Base-by-base conservation (phyloP, 2,329 filamentous ascomycete genomes). In the Diaporthe sp. region DNA sequence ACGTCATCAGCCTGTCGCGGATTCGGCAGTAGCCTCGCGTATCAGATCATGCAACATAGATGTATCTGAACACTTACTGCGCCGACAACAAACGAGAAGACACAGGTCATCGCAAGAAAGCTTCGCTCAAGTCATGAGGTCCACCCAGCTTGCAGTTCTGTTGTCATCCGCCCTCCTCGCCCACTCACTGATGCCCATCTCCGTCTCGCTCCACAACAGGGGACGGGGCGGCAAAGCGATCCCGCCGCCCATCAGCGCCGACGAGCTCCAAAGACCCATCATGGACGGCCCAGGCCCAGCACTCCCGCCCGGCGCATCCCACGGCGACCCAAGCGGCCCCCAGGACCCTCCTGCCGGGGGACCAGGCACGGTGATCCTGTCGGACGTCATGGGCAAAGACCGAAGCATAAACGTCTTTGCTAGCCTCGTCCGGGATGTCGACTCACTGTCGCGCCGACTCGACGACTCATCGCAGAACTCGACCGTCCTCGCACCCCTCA, bases 401-500 rank as follows among this genome's bases (percentile, higher is more conserved):
- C 92, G 94, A 78, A 90, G 88, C 76, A 94, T 98, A 81, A 95
- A 95, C 77, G 92, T 96, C 78, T 98, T 98, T 84, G 93, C 95
- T 40, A 92, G 92, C 55, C 91, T 97, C 80, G 92, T 93, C 7
- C 91, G 95, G 75, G 93, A 96, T 80, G 91, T 96, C 79, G 89
- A 92, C 61, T 84, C 88, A n/a, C 88, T 96, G 28, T 89, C 91
- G 13, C 84, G 86, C 30, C 93, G 94, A 0, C 89, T 98, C 19
- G 90, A 93, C 78, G 89, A 95, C 81, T 83, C 87, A 0, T 81
- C 85, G 0, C 84, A 89, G 74, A 96, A 96, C 82, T 94, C 94
- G 22, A 98, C 95, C 2, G 92, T 98, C 33, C 90, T 98, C 3
- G 96, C 96, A 7, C 97, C 97, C 0, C 86, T 94, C 71, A 98